Percentiles rank a stretch among this genome's conserved stretches.
Conservation (phyloP, 2,329 filamentous ascomycete genomes). For the Trichoderma pleuroti region DNA sequence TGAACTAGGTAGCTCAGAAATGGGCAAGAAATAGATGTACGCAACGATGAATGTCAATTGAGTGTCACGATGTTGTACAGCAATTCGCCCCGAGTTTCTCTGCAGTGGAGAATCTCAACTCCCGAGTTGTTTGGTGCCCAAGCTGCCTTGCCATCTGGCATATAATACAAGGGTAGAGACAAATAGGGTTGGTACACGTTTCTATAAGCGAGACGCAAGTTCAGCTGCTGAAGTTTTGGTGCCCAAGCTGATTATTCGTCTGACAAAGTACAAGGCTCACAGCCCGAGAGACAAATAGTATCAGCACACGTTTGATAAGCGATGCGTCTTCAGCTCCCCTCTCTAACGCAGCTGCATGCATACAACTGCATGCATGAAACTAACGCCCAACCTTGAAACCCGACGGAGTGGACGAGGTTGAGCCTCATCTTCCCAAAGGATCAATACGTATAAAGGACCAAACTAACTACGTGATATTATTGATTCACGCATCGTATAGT, state of each 20-base stretch:
- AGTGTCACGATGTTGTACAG: neutral
- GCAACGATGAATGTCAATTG: neutral
- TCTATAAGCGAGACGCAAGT: neutral
- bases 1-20: neutral
- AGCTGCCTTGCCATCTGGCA: neutral
- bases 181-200: neutral
- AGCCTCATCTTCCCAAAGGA: constrained; percentile 11
- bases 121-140: neutral
- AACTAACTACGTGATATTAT: neutral
- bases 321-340: neutral
- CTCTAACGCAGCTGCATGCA: neutral
- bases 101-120: neutral
- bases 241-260: neutral
- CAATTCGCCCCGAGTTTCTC: neutral
- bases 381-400: neutral
- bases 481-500: too few relatives aligned
- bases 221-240: too few relatives aligned
- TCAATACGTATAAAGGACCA: neutral
- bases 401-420: neutral
- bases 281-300: neutral
- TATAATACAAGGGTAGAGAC: neutral
- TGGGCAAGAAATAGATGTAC: neutral
- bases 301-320: neutral
- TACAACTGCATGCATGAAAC: neutral
- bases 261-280: fast-evolving